Evolutionary conservation across 2,329 filamentous ascomycete species (phyloP).

Genomic region (Neonectria faginata): DNA sequence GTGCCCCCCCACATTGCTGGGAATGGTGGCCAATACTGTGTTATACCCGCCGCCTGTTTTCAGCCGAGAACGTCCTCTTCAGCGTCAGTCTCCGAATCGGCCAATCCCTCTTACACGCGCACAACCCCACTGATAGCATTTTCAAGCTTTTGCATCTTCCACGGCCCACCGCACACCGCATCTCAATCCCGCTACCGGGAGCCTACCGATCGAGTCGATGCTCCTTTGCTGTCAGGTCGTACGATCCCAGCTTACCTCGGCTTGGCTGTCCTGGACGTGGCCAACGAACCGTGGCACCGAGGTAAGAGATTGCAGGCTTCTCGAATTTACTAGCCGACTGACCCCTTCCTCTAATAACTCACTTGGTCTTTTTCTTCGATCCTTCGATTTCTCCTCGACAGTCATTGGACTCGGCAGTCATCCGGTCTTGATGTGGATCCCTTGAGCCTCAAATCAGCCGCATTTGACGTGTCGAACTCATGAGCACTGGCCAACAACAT

Average conservation of each 20-base stretch:
- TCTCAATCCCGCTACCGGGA: too few species aligned
- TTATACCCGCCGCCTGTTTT: constrained; percentile 19
- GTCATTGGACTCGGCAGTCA: constrained; percentile 25
- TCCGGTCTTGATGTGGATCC: constrained; percentile 18
- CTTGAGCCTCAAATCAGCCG: constrained; percentile 26
- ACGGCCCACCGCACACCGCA: background rate
- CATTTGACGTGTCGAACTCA: constrained; percentile 19
- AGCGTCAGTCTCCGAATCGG: background rate
- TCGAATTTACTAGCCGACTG: constrained; percentile 5
- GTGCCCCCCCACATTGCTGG: constrained; percentile 15
- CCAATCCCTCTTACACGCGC: constrained; percentile 6
- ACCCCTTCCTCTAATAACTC: background rate
- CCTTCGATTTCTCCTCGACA: constrained; percentile 18
- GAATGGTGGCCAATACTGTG: constrained; percentile 9
- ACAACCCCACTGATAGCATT: background rate
- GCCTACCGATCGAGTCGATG: background rate
- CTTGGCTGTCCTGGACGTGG: background rate
- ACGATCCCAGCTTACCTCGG: constrained; percentile 7
- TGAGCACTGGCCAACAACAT: constrained; percentile 27
- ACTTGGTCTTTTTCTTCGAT: background rate
- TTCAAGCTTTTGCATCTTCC: background rate
- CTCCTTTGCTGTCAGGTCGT: background rate
- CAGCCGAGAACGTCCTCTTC: constrained; percentile 21
- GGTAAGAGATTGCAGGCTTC: constrained; percentile 11
- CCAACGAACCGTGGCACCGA: constrained; percentile 10